Base-by-base conservation (phyloP, 2,329 filamentous ascomycete species). In the Xylariales sp. region DNA sequence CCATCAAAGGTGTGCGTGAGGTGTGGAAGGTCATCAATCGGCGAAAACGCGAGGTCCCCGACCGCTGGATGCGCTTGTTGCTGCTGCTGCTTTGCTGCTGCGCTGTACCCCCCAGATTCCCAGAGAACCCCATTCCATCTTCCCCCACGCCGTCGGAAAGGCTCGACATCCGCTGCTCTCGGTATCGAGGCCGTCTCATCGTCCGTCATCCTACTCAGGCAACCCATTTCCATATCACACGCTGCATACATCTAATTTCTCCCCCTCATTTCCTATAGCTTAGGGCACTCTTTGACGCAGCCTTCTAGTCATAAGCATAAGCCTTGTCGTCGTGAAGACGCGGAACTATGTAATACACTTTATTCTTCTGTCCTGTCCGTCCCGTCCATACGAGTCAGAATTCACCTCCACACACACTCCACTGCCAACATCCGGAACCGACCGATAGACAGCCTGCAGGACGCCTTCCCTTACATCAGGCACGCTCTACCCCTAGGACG, bases 401-500 rank as follows among this genome's bases (percentile, higher is more conserved):
- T 24, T 12, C 29, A 40, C 31, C 5, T 11, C 14, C 34, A 18
- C 9, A n/a, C 15, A 9, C 20, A 14, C 12, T 16, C 16, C 8
- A 34, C 16, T 9, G 11, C 24, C 29, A 8, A 11, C n/a, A n/a
- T n/a, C n/a, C 29, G 29, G 29, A 14, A 32, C 29, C 29, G 29
- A 32, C 29, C 29, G n/a, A n/a, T n/a, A n/a, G n/a, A n/a, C n/a
- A n/a, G n/a, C n/a, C n/a, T n/a, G n/a, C n/a, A n/a, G n/a, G n/a
- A n/a, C n/a, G n/a, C n/a, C n/a, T n/a, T n/a, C n/a, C n/a, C n/a
- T n/a, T n/a, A n/a, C n/a, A n/a, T n/a, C n/a, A n/a, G n/a, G n/a
- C n/a, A n/a, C n/a, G n/a, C n/a, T n/a, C n/a, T n/a, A n/a, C n/a
- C 25, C 18, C 29, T 41, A 16, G 24, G 29, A 44, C 37, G 28